Base-by-base conservation (phyloP, 108 stramenopile genomes). In the Nannochloropsis granulata region DNA sequence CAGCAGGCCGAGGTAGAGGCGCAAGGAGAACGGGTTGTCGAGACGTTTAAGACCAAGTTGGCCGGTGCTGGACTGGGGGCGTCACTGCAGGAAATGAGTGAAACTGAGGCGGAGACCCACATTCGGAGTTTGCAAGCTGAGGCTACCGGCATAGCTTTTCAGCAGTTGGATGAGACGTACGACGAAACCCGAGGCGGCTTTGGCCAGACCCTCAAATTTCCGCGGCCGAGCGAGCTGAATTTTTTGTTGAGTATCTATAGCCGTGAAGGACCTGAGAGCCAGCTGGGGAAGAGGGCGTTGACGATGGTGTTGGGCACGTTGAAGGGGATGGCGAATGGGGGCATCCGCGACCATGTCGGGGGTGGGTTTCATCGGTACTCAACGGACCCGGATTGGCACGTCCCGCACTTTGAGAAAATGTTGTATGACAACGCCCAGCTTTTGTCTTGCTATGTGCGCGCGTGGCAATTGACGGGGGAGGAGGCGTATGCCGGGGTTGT, bases 371-470 rank as follows among this genome's bases (percentile, higher is more conserved):
- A 42, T 23, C 71, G 85, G 44, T 86, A 86, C 79, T 83, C 82
- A 21, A 86, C 86, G 0, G 86, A 86, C 44, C 82, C 86, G 21
- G 71, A 82, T 24, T 86, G 86, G 86, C 86, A 86, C 44, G 86
- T 86, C 23, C 86, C 86, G 1, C 86, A 86, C 34, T 86, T 86
- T 71, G 86, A 86, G 86, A 86, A 86, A 79, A 86, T 86, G 86
- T 78, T 86, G 13, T 86, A 86, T 79, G 86, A 86, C 45, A 45
- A 82, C 44, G 82, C 81, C 44, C 86, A 86, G 78, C 86, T 86
- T 13, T 78, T 46, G 25, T 43, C 26, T 19, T 45, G 71, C 44
- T 86, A 83, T 26, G 43, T 83, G 26, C 82, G 82, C 25, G 82
- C 86, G 21, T 86, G 24, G 25, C 23, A 86, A 82, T 43, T 86